Evolutionary conservation across 164 flowering plant genomes (phyloP), one percentile per base, ranked within the genome.

Genomic region (Chloranthus sessilifolius): DNA sequence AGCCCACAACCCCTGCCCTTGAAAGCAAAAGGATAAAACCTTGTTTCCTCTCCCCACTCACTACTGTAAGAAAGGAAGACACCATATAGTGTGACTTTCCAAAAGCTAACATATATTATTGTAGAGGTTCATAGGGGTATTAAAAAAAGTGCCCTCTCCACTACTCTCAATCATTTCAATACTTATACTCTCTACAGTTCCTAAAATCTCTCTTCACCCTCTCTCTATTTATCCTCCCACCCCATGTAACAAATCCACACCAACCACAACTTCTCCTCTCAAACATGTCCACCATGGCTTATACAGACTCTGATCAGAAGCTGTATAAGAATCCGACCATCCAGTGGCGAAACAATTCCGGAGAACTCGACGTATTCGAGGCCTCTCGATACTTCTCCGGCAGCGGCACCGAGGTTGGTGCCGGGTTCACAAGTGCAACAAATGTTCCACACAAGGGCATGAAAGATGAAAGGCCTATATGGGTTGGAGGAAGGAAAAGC

Each of bases 331-430:
- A 70, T 35, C 29, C 82, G 3, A 61, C 60, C 59, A n/a, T n/a
- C n/a, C 88, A 76, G 58, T 56, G 67, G 26, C 59, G 81, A 38
- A 73, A 74, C 9, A 70, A 71, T 51, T 90, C 95, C 1, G 82
- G 74, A n/a, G 95, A 90, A 65, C 77, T 90, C 30, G 95, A 85
- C 29, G 95, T 90, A 20, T 90, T 90, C 28, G 95, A 91, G 52
- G 98, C 98, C 0, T 74, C 85, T 2, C 37, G 73, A n/a, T 90
- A 87, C 51, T 90, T 87, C 73, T 74, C 90, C 2, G 84, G 66
- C 4, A 26, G 22, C 9, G 60, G 59, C 57, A 66, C 61, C 29
- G 81, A 79, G 35, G 48, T 35, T 19, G 4, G n/a, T 16, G 22
- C 31, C 22, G 62, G 40, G 6, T 46, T 34, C 28, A 10, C 34